phyloP scores from a whole-genome alignment of 2,329 filamentous ascomycete species.

The Geosmithia flava region DNA sequence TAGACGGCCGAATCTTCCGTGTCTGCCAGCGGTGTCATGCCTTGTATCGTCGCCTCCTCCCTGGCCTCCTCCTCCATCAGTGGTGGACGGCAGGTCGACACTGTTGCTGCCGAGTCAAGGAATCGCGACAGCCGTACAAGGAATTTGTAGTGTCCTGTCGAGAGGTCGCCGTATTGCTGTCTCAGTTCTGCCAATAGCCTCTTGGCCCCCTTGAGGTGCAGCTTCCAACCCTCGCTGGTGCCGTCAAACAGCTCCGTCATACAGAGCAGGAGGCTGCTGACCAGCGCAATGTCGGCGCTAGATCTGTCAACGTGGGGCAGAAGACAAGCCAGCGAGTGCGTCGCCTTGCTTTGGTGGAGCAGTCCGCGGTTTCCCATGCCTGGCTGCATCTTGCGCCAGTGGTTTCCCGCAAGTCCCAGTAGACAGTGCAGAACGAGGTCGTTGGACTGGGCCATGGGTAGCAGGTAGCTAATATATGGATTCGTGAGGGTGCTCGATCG shows the following conservation, averaged over 20 bases:
- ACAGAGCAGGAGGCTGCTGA: constrained; percentile 25
- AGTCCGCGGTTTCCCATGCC: constrained; percentile 14
- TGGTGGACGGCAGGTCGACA: constrained; percentile 18
- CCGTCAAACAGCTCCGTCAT: constrained; percentile 30
- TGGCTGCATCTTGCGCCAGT: constrained; percentile 20
- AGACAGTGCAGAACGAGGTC: constrained; percentile 19
- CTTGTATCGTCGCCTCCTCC: constrained; percentile 13
- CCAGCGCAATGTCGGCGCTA: constrained; percentile 21
- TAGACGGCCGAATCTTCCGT: constrained; percentile 20
- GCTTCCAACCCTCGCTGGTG: constrained; percentile 26
- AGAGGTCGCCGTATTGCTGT: constrained; percentile 15
- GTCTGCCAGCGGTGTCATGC: constrained; percentile 10
- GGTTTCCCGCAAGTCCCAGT: constrained; percentile 18
- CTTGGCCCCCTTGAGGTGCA: constrained; percentile 28
- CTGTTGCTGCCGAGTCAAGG: constrained; percentile 19
- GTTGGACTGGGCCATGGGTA: constrained; percentile 19
- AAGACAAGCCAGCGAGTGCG: constrained; percentile 15
- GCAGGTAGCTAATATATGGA: constrained; percentile 17
- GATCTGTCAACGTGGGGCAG: constrained; percentile 19
- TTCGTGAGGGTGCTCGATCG: constrained; percentile 11
- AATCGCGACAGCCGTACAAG: constrained; percentile 17
- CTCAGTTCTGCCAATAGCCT: constrained; percentile 19
- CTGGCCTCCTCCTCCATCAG: constrained; percentile 18
- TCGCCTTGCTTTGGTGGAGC: constrained; percentile 17
- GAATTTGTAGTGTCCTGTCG: constrained; percentile 25